Percentiles rank a stretch among this genome's conserved stretches.
These are phyloP conservation scores for Achlya hypogyna DNA, from an alignment of 352 stramenopile species.

Conservation along the genomic window DNA sequence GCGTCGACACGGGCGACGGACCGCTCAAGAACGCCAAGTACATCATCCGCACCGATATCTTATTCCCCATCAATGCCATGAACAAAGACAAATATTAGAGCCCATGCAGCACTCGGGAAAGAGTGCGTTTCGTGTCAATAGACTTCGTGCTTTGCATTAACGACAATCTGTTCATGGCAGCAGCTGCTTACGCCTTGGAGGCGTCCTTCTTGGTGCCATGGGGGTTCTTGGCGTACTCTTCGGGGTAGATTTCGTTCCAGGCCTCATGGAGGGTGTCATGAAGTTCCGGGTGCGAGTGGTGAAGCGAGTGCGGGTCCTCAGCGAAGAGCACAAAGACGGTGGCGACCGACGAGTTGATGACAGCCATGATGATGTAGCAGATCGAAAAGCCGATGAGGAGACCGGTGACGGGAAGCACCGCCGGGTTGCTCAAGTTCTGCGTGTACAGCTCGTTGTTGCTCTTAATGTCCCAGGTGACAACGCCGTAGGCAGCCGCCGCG, in stretches of 20 bases:
- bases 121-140: no score
- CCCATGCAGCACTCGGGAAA: no score
- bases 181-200: not conserved
- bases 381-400: constrained; percentile 25
- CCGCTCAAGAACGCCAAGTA: not conserved
- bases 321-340: constrained; percentile 78
- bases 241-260: constrained; percentile 46
- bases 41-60: constrained; percentile 17
- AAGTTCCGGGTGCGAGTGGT: constrained; percentile 28
- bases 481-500: constrained; percentile 30
- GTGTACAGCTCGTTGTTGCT: constrained; percentile 38
- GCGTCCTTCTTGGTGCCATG: not conserved
- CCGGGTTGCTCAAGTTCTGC: constrained; percentile 26
- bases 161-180: not conserved
- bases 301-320: constrained; percentile 44
- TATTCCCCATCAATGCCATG: constrained; percentile 11
- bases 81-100: constrained; percentile 21
- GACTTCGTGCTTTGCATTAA: no score
- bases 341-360: constrained; percentile 63
- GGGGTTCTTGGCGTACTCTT: constrained; percentile 32
- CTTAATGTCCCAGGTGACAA: constrained; percentile 19
- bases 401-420: not conserved
- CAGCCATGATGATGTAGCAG: constrained; percentile 64
- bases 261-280: constrained; percentile 33
- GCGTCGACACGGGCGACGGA: not conserved